These are phyloP conservation scores for Stellera chamaejasme DNA, from an alignment of 345 rosid species.

Conservation along the genomic window DNA sequence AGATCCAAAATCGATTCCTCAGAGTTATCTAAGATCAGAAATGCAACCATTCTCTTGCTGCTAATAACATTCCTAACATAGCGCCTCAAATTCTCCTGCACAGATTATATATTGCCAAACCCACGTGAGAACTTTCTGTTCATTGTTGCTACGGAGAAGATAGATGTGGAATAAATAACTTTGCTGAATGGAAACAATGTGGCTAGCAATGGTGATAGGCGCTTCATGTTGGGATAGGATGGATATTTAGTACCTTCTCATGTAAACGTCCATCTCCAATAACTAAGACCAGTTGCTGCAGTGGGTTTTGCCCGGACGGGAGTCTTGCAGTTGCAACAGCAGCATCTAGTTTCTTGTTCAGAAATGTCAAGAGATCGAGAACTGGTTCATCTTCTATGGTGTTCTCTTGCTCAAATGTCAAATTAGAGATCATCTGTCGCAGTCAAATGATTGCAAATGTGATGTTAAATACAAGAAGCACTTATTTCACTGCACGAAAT, in stretches of 20 bases:
- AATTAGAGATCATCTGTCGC: constrained; percentile 70
- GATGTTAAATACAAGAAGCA: neutral
- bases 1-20: constrained; percentile 65
- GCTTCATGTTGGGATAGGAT: neutral
- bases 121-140: too few species aligned
- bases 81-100: constrained; percentile 57
- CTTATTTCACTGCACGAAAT: neutral
- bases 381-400: constrained; percentile 76
- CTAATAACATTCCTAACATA: constrained; percentile 66
- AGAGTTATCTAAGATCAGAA: constrained; percentile 64
- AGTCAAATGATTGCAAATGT: constrained; percentile 1
- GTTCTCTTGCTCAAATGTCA: constrained; percentile 88
- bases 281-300: constrained; percentile 89
- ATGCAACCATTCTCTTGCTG: constrained; percentile 88
- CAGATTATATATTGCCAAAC: neutral
- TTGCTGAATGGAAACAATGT: too few species aligned
- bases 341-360: constrained; percentile 62
- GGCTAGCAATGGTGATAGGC: neutral
- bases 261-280: constrained; percentile 90
- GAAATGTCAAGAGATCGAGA: constrained; percentile 56
- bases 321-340: constrained; percentile 60
- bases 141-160: too few species aligned
- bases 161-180: neutral
- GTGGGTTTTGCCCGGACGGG: constrained; percentile 89
- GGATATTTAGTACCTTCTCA: constrained; percentile 46